These are phyloP conservation scores for Forsythia suspensa DNA, from an alignment of 257 asterid species.

Conservation along the genomic window DNA sequence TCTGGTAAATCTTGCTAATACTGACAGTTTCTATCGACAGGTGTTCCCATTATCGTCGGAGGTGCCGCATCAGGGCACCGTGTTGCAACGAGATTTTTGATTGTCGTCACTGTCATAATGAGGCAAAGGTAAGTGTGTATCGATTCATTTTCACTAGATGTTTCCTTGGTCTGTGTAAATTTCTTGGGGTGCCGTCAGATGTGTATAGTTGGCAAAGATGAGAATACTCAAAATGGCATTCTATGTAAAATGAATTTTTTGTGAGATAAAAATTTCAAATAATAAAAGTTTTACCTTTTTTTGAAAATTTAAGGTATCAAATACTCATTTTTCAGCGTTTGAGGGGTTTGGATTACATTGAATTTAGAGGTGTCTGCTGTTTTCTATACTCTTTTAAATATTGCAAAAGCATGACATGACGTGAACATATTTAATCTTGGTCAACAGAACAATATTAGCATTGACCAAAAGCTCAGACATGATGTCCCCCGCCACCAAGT, in stretches of 20 bases:
- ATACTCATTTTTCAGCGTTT: background rate
- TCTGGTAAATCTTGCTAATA: slow-evolving; percentile 20
- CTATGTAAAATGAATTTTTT: background rate
- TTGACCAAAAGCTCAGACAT: slow-evolving; percentile 69
- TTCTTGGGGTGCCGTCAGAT: background rate
- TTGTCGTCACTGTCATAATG: slow-evolving; percentile 96
- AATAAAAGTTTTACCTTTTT: background rate
- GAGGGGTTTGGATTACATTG: background rate
- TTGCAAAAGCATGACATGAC: slow-evolving; percentile 3
- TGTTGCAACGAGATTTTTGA: slow-evolving; percentile 78
- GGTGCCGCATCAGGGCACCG: slow-evolving; percentile 85
- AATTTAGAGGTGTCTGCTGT: background rate
- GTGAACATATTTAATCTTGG: slow-evolving; percentile 11
- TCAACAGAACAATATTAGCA: slow-evolving; percentile 56
- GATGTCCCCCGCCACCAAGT: slow-evolving; percentile 78
- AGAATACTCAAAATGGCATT: background rate
- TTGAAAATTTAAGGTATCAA: background rate
- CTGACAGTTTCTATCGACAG: slow-evolving; percentile 34
- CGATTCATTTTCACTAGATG: background rate
- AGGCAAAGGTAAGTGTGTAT: slow-evolving; percentile 56
- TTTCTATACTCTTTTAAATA: background rate
- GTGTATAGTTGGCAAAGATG: background rate
- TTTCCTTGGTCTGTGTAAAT: slow-evolving; percentile 1
- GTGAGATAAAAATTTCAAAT: background rate
- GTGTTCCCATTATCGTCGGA: slow-evolving; percentile 80